Evolutionary conservation across 192 early-diverging fungal species (phyloP).

Genomic region (Coemansia sp.): DNA sequence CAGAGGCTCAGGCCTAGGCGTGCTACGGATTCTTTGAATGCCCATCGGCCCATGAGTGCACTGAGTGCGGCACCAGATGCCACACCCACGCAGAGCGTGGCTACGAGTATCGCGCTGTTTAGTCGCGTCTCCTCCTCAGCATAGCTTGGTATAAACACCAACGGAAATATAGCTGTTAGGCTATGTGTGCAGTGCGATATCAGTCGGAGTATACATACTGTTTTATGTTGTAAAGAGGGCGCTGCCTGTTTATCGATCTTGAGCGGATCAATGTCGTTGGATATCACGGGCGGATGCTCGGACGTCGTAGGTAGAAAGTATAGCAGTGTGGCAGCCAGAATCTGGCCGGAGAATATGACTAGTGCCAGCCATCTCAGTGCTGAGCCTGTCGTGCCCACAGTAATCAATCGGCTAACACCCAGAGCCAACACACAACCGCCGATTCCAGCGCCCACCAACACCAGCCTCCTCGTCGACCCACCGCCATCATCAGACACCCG

Average conservation of each 20-base stretch:
- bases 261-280: neutral
- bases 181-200: neutral
- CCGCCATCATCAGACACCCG: neutral
- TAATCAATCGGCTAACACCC: neutral
- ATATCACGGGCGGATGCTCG: neutral
- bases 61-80: neutral
- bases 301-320: neutral
- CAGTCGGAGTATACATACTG: neutral
- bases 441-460: constrained; percentile 12
- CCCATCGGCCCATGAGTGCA: neutral
- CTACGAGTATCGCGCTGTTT: constrained; percentile 11
- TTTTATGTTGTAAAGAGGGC: neutral
- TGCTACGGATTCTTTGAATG: neutral
- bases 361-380: constrained; percentile 30
- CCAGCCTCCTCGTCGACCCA: neutral
- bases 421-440: constrained; percentile 28
- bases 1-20: constrained; percentile 2
- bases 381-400: neutral
- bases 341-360: constrained; percentile 4
- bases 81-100: constrained; percentile 7
- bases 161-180: constrained; percentile 6
- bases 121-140: neutral
- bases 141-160: constrained; percentile 19
- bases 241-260: neutral
- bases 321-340: neutral